Percentiles rank a stretch among this genome's conserved stretches.
Conservation (phyloP, 129 eudicot genomes). For the Artemisia argyi region DNA sequence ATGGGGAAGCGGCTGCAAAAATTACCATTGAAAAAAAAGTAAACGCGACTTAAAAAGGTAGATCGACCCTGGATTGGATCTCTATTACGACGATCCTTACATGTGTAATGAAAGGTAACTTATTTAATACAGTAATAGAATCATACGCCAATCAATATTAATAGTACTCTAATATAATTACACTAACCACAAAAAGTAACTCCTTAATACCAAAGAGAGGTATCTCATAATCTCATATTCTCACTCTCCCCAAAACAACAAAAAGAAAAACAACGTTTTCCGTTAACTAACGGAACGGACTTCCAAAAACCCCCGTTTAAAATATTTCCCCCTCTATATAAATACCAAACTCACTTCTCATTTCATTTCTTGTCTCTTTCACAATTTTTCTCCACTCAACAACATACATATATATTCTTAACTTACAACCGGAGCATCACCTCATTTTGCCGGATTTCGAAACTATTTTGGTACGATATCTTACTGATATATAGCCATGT, state of each 20-base stretch:
- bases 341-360: constrained; percentile 41
- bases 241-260: neutral
- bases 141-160: neutral
- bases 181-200: constrained; percentile 31
- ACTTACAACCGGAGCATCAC: constrained; percentile 22
- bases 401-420: constrained; percentile 13
- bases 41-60: too few relatives aligned
- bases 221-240: constrained; percentile 34
- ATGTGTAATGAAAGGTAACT: too few relatives aligned
- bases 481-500: too few relatives aligned
- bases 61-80: too few relatives aligned
- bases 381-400: constrained; percentile 15
- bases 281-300: constrained; percentile 48
- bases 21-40: too few relatives aligned
- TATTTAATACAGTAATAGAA: too few relatives aligned
- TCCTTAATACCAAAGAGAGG: constrained; percentile 46
- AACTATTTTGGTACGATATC: constrained; percentile 11
- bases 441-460: constrained; percentile 13
- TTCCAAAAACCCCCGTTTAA: constrained; percentile 33
- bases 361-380: constrained; percentile 40
- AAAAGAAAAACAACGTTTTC: constrained; percentile 23
- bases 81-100: too few relatives aligned
- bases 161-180: neutral
- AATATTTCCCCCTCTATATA: constrained; percentile 34
- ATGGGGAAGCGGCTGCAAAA: too few relatives aligned